Evolutionary conservation across 306 rosid genomes (phyloP).

Genomic region (Dicorynia guianensis): DNA sequence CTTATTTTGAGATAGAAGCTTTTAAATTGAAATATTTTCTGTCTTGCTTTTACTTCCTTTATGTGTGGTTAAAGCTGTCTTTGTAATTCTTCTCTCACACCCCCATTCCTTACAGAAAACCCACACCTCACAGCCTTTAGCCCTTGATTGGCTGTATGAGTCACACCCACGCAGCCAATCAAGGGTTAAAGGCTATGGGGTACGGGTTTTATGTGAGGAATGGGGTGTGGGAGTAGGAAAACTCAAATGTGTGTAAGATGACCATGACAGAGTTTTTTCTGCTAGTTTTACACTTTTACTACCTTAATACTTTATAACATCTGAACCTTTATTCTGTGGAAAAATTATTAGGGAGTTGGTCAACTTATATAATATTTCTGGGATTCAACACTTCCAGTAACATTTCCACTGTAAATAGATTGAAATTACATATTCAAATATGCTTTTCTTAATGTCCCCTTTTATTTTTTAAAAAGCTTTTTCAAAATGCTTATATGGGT

Average conservation of each 20-base stretch:
- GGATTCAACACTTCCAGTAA: not conserved
- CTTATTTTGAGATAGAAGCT: not conserved
- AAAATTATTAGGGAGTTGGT: not conserved
- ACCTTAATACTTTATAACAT: not conserved
- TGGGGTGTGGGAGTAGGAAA: too few species aligned
- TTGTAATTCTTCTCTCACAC: too few species aligned
- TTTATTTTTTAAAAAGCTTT: too few species aligned
- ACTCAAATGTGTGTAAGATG: too few species aligned
- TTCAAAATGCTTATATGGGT: too few species aligned
- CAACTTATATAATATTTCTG: not conserved
- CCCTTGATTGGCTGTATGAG: too few species aligned
- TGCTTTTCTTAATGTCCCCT: not conserved
- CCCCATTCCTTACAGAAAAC: too few species aligned
- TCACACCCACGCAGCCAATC: too few species aligned
- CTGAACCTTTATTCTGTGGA: conserved; percentile 3
- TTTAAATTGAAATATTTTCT: not conserved
- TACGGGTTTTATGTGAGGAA: too few species aligned
- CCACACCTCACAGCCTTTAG: too few species aligned
- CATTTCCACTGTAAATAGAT: not conserved
- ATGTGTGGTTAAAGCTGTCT: not conserved
- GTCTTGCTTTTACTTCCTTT: not conserved
- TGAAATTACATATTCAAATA: not conserved
- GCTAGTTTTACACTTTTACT: not conserved
- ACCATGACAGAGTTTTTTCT: not conserved
- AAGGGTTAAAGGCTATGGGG: too few species aligned